Evolutionary conservation across 1,284 basidiomycete genomes (phyloP), one percentile per base, ranked within the genome.

Genomic region (Golubevia pallescens): DNA sequence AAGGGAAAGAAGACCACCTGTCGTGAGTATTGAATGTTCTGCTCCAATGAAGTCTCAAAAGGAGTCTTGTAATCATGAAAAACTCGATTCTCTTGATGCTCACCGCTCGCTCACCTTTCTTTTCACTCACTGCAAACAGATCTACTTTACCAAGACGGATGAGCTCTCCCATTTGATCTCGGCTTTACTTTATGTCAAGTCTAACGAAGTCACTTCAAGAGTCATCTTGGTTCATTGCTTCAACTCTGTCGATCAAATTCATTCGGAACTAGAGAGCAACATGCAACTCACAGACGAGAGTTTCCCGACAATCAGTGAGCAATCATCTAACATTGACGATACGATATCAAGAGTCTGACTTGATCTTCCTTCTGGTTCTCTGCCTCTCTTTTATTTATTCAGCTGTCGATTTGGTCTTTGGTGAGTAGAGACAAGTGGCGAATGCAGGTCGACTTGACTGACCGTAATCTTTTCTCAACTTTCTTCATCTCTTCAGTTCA

Each of bases 171-270:
- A 66, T 28, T 67, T 77, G 3, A 70, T 71, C 53, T 65, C 66
- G 20, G 72, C 69, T 54, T 67, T 77, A 34, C 60, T 61, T 62
- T 77, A 77, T 61, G 69, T 77, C 13, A 55, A 69, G 51, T 56
- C 23, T 23, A 75, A 78, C 67, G 76, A 78, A 60, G 71, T 63
- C 0, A 70, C 71, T 4, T 71, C 71, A n/a, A 67, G 70, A 19
- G 73, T 72, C 63, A 75, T 70, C 56, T 58, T 78, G 56, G 76
- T 76, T 1, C 76, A 78, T 60, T 78, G 76, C 67, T 78, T 71
- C 71, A 65, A 64, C 42, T 57, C 62, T 54, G 70, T 78, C 62
- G 71, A 71, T 5, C 63, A 67, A 10, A 72, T 78, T 34, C 76
- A 74, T 1, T 68, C 75, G 19, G 74, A 78, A 62, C 66, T 78